These are phyloP conservation scores for Coemansia sp. DNA, from an alignment of 192 early-diverging fungal genomes.

Conservation along the genomic window DNA sequence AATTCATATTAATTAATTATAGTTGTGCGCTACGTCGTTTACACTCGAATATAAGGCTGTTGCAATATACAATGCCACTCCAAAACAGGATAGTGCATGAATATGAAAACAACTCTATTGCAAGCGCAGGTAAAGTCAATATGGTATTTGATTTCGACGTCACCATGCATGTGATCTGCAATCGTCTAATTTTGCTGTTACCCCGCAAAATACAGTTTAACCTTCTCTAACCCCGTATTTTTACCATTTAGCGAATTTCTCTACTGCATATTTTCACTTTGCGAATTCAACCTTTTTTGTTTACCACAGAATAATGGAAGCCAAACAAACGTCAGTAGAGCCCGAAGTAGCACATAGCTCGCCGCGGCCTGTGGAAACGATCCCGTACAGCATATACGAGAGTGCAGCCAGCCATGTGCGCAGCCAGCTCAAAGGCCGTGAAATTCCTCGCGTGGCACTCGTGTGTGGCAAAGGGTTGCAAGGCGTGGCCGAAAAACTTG, in stretches of 20 bases:
- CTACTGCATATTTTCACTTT: no score
- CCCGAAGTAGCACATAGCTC: conserved; percentile 5
- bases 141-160: not conserved
- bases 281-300: no score
- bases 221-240: not conserved
- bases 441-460: conserved; percentile 68
- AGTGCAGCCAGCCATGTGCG: conserved; percentile 53
- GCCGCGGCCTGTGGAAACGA: conserved; percentile 42
- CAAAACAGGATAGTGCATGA: no score
- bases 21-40: no score
- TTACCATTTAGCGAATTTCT: no score
- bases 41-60: no score
- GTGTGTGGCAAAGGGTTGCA: conserved; percentile 84
- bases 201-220: not conserved
- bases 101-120: no score
- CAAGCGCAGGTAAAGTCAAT: not conserved
- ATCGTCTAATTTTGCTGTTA: not conserved
- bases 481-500: conserved; percentile 71
- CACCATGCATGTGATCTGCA: not conserved
- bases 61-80: no score
- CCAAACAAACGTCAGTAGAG: not conserved
- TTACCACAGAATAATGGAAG: not conserved
- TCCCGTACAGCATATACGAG: conserved; percentile 54
- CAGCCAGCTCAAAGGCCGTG: conserved; percentile 31
- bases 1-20: no score